Conservation (phyloP, 1,139 yeast species). For the Zygotorulaspora mrakii region DNA sequence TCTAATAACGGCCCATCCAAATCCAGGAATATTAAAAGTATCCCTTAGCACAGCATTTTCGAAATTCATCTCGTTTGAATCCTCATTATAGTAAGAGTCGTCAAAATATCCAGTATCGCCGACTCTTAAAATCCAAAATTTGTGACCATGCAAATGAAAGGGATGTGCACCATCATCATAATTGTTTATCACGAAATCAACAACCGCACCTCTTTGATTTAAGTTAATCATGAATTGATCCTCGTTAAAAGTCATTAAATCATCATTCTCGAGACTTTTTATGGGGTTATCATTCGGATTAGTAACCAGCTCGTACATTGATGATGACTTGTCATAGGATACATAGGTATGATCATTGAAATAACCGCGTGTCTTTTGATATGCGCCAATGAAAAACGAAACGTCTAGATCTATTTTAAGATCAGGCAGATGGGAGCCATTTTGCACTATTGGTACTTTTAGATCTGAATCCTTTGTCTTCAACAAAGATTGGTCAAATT, state of each 20-base stretch:
- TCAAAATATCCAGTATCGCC: conserved; percentile 45
- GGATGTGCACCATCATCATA: conserved; percentile 81
- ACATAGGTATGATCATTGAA: conserved; percentile 49
- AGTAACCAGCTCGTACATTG: conserved; percentile 28
- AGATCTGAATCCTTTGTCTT: conserved; percentile 28
- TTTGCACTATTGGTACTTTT: conserved; percentile 20
- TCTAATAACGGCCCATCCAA: conserved; percentile 54
- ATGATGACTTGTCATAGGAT: conserved; percentile 45
- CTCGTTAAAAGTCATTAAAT: conserved; percentile 39
- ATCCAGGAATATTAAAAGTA: conserved; percentile 55
- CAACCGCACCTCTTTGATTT: conserved; percentile 51
- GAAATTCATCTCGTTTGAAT: conserved; percentile 44
- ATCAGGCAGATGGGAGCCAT: conserved; percentile 29
- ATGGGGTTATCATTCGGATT: conserved; percentile 38
- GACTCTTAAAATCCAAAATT: conserved; percentile 63
- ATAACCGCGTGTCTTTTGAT: conserved; percentile 48
- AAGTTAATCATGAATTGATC: conserved; percentile 50
- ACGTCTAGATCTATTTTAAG: conserved; percentile 25
- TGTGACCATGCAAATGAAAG: conserved; percentile 82
- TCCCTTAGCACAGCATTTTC: conserved; percentile 58
- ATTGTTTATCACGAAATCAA: conserved; percentile 68
- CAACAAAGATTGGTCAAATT: conserved; percentile 35
- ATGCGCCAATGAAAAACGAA: conserved; percentile 39
- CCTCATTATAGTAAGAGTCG: conserved; percentile 42
- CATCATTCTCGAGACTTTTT: conserved; percentile 17